Evolutionary conservation across 129 eudicot genomes (phyloP), one percentile per base, ranked within the genome.

Genomic region (Calendula officinalis): DNA sequence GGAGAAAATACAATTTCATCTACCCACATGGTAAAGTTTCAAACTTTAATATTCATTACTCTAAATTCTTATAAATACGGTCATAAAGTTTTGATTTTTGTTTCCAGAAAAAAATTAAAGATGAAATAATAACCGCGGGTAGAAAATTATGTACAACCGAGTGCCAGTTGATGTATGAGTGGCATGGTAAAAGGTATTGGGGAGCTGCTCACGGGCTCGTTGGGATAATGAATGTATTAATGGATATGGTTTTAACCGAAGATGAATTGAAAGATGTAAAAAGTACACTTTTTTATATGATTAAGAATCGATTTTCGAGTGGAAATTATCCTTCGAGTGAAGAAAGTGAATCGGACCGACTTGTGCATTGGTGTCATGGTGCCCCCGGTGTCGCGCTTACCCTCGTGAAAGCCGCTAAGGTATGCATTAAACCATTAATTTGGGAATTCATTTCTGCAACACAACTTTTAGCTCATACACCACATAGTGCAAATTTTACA

Each of bases 351-450:
- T 76, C 89, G 1, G 96, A 91, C 51, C 80, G 74, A 55, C 86
- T 91, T 53, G 91, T 91, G n/a, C 96, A 91, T 79, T 91, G 98
- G 98, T 85, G 95, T 74, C 98, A 91, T 68, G 98, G 98, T 45
- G 96, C 96, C 64, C 80, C 95, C 4, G 98, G 98, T 39, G 81
- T 87, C 13, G 85, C 91, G 41, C 95, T 88, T 45, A 80, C 98
- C 14, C 91, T 91, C 10, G 80, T 45, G 6, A 88, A 80, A 83
- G 96, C 98, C 66, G 86, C 91, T 57, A 72, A 82, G 94, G 98
- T 84, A 75, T 45, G 57, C 7, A 15, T 72, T 44, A 5, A 40
- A 0, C 2, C 10, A 5, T 44, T 42, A 17, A 5, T 38, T 15
- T 22, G 30, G 2, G 30, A 22, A 22, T 22, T 22, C 30, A 22